These are phyloP conservation scores for Nicotiana rustica DNA, from an alignment of 305 asterid species.

Conservation along the genomic window DNA sequence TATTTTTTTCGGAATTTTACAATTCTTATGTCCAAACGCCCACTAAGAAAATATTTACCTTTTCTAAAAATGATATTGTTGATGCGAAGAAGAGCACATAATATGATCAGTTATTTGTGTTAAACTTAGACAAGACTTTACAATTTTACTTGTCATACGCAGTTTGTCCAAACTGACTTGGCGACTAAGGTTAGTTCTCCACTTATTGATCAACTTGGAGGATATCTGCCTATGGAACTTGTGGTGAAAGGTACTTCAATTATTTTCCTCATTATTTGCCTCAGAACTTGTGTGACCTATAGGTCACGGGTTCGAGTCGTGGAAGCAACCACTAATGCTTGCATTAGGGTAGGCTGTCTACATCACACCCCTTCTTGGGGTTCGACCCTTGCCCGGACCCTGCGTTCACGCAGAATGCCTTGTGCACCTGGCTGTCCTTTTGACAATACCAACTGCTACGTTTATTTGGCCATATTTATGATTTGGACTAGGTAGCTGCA, in stretches of 20 bases:
- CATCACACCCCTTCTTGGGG: too few species aligned
- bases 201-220: slow-evolving; percentile 58
- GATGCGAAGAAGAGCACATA: neutral
- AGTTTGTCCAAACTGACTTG: slow-evolving; percentile 90
- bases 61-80: neutral
- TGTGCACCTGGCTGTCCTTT: too few species aligned
- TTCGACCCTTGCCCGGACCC: too few species aligned
- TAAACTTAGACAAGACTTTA: slow-evolving; percentile 7
- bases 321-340: too few species aligned
- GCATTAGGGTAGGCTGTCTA: too few species aligned
- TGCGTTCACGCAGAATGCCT: too few species aligned
- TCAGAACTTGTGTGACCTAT: too few species aligned
- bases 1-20: too few species aligned
- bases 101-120: neutral
- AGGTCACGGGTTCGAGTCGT: too few species aligned
- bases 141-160: slow-evolving; percentile 40
- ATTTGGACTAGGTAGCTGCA: neutral
- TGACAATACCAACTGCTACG: neutral
- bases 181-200: slow-evolving; percentile 55
- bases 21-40: too few species aligned
- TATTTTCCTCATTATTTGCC: too few species aligned
- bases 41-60: too few species aligned
- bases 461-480: slow-evolving; percentile 15
- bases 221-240: slow-evolving; percentile 83
- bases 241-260: slow-evolving; percentile 67